phyloP scores from a whole-genome alignment of 129 eudicot genomes.

The Logfia minima region DNA sequence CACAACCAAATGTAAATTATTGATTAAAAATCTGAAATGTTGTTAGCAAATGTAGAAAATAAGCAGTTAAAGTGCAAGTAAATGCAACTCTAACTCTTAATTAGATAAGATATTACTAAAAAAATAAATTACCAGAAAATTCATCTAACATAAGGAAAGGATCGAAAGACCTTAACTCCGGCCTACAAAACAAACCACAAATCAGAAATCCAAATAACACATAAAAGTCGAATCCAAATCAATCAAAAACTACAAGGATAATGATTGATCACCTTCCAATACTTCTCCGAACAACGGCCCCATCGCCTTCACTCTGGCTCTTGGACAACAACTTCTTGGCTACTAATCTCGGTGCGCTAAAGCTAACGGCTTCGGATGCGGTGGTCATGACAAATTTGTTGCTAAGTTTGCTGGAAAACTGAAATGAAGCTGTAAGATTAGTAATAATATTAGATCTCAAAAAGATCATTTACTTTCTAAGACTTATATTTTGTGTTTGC shows the following conservation, averaged over 20 bases:
- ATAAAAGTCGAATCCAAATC: background rate
- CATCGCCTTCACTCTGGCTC: constrained; percentile 77
- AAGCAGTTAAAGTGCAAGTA: too few species aligned
- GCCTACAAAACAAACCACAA: constrained; percentile 43
- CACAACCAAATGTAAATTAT: background rate
- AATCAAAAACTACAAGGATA: background rate
- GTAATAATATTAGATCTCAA: constrained; percentile 3
- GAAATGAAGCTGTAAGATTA: constrained; percentile 13
- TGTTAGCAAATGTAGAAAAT: too few species aligned
- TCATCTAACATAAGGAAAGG: constrained; percentile 93
- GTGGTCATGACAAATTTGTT: constrained; percentile 42
- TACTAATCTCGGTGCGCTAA: constrained; percentile 65
- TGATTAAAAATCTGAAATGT: too few species aligned
- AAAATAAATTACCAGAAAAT: constrained; percentile 53
- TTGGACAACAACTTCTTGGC: constrained; percentile 66
- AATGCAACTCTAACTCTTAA: background rate
- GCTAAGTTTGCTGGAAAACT: constrained; percentile 7
- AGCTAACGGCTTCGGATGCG: constrained; percentile 32
- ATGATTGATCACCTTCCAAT: constrained; percentile 68
- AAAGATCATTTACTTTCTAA: constrained; percentile 8
- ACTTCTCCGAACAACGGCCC: constrained; percentile 90
- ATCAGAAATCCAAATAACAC: background rate
- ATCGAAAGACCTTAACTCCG: constrained; percentile 74
- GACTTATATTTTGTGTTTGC: background rate
- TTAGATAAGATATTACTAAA: too few species aligned